Evolutionary conservation across 495 filamentous ascomycete genomes (phyloP), one percentile per base, ranked within the genome.

Genomic region (Hypoxylon fuscum): DNA sequence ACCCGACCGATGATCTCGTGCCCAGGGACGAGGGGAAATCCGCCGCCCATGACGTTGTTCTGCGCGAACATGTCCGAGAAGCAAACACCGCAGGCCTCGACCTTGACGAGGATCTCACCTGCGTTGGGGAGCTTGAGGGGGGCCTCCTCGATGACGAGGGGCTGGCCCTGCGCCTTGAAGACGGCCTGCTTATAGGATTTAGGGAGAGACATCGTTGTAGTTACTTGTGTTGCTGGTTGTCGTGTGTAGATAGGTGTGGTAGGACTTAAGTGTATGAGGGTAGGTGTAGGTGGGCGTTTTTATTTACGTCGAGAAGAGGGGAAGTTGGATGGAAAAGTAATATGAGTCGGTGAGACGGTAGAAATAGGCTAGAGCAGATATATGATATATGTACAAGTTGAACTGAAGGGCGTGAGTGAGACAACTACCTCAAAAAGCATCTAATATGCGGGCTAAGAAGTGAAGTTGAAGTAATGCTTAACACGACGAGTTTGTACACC

Each of bases 1-100:
- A 84, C 77, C 7, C 68, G 57, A 15, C 81, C 80, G 47, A 83
- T 79, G 31, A 84, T 71, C 55, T 84, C 81, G 62, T 84, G 81
- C 11, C 81, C 81, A 0, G 81, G 80, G 4, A 71, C 62, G 11
- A 38, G 11, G 11, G 35, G 35, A 38, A 38, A 38, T 2, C 35
- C 35, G 3, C 35, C 35, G 7, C 69, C 72, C 27, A 80, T 50
- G 1, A 61, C 48, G 27, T 77, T 70, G 2, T 69, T 47, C 59
- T 77, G 72, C 1, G 74, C 62, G 35, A 59, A 59, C 8, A 51
- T 50, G 57, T 82, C 81, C 6, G 72, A 74, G 55, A 68, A 71
- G 61, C 79, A 83, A 17, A 83, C 76, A 41, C 79, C 81, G 45
- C 73, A 76, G 42, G 79, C 81, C 18, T 77, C 62, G 14, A 82